Evolutionary conservation across 768 basidiomycete genomes (phyloP), one percentile per base, ranked within the genome.

Genomic region (Tricholoma flavovirens): DNA sequence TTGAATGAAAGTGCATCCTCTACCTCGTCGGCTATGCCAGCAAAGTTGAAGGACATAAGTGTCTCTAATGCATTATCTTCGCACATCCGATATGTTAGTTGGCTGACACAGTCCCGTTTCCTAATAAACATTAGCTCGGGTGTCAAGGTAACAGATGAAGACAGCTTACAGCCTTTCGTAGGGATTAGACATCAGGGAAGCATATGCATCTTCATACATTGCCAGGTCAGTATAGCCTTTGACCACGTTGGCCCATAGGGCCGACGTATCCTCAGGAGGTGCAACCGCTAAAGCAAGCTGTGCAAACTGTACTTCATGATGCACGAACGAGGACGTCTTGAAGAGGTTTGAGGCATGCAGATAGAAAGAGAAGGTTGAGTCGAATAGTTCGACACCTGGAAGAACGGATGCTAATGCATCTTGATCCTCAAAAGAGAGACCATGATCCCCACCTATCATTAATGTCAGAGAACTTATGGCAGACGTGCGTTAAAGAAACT

Each of bases 31-130:
- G 86, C 81, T 58, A 95, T 78, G 0, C 89, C 92, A 43, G 87
- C 78, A 66, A 98, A 98, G 64, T 90, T 90, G 64, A 92, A 85
- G 7, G 83, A 73, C 68, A 93, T 83, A 11, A 98, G 77, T 59
- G 80, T 80, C 51, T 87, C 86, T 15, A 93, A 82, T 33, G 90
- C 85, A 64, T 88, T 81, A 56, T 87, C 85, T 67, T 97, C 93
- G 67, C 96, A 98, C 90, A 98, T 96, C 61, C 84, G 83, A 63
- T 93, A 87, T 56, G 93, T 86, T 50, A 99, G 77, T 58, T 89
- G 87, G 49, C 84, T 83, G 22, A 91, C 81, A 64, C 84, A 88
- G 60, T 94, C 93, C 50, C 83, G 83, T 74, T 87, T 90, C 65
- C 94, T 97, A 69, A 49, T 46, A 56, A 57, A 33, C 56, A 51